A percentile compares a stretch with the other conserved stretches of the same genome.
Evolutionary conservation across 1,284 basidiomycete species (phyloP).

Genomic region (Flammula alnicola): DNA sequence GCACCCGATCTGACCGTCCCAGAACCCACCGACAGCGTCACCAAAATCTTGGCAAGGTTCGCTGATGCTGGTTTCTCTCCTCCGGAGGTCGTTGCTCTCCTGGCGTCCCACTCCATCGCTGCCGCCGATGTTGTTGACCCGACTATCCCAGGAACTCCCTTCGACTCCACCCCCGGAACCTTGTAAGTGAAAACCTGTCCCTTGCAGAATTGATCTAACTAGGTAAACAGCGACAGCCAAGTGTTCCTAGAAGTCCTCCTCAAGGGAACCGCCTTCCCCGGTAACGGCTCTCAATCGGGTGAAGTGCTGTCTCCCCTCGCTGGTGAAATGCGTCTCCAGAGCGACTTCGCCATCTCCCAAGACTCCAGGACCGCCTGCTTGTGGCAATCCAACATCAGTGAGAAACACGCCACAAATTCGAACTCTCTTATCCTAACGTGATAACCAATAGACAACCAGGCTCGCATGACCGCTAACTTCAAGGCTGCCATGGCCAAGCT

Average conservation of each 20-base stretch:
- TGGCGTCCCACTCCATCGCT: slow-evolving; percentile 29
- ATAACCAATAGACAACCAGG: slow-evolving; percentile 23
- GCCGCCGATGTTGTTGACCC: slow-evolving; percentile 18
- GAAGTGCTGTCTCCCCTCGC: slow-evolving; percentile 19
- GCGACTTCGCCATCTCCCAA: slow-evolving; percentile 24
- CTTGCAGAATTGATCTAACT: background rate
- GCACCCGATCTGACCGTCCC: slow-evolving; percentile 40
- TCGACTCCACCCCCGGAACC: slow-evolving; percentile 30
- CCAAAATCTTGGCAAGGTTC: slow-evolving; percentile 38
- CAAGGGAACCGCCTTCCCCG: slow-evolving; percentile 19
- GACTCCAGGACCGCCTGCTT: slow-evolving; percentile 17
- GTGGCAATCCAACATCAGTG: slow-evolving; percentile 18
- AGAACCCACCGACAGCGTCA: slow-evolving; percentile 37
- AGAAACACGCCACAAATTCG: background rate
- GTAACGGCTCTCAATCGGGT: slow-evolving; percentile 19
- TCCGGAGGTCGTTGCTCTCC: slow-evolving; percentile 37
- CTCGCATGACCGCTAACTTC: slow-evolving; percentile 31
- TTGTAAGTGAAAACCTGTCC: background rate
- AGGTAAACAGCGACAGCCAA: slow-evolving; percentile 12
- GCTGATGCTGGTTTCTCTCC: slow-evolving; percentile 37
- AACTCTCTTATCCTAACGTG: background rate
- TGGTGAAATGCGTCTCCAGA: slow-evolving; percentile 27
- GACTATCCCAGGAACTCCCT: slow-evolving; percentile 30
- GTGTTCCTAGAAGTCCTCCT: slow-evolving; percentile 24
- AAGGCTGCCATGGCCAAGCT: slow-evolving; percentile 35